Evolutionary conservation across 345 rosid genomes (phyloP).

Genomic region (Raphanus sativus): DNA sequence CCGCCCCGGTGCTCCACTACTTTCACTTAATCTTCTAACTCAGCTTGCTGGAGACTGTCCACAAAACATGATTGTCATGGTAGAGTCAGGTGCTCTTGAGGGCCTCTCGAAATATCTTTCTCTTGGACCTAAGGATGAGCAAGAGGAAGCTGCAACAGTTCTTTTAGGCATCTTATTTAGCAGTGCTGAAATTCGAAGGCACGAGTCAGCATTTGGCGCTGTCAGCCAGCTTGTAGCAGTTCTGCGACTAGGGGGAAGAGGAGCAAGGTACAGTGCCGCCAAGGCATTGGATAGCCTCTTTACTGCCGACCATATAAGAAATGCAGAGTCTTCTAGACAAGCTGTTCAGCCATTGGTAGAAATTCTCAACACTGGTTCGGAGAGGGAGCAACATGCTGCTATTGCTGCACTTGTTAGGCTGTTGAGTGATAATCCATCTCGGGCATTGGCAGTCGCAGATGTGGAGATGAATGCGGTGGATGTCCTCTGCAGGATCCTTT

Average conservation of each 20-base stretch:
- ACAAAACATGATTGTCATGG: conserved; percentile 88
- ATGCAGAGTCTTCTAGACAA: conserved; percentile 91
- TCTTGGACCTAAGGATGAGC: conserved; percentile 96
- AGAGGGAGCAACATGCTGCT: conserved; percentile 98
- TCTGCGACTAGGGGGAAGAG: conserved; percentile 94
- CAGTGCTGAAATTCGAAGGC: conserved; percentile 93
- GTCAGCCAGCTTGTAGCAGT: conserved; percentile 98
- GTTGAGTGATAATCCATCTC: conserved; percentile 93
- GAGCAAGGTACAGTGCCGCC: conserved; percentile 95
- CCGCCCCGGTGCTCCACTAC: conserved; percentile 98
- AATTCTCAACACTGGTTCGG: conserved; percentile 90
- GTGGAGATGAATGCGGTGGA: conserved; percentile 99
- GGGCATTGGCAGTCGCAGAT: conserved; percentile 94
- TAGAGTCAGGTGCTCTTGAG: conserved; percentile 96
- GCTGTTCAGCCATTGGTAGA: conserved; percentile 99
- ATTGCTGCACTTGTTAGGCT: conserved; percentile 94
- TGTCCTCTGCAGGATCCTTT: conserved; percentile 95
- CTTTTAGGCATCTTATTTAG: conserved; percentile 83
- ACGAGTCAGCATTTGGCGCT: conserved; percentile 92
- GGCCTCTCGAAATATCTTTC: conserved; percentile 95
- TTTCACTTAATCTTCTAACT: conserved; percentile 82
- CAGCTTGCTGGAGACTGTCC: conserved; percentile 93
- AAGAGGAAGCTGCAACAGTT: conserved; percentile 99
- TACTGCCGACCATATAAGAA: conserved; percentile 94
- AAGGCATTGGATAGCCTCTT: conserved; percentile 95